These are phyloP conservation scores for Flueggea neowawraea DNA, from an alignment of 441 rosid species.

Conservation along the genomic window DNA sequence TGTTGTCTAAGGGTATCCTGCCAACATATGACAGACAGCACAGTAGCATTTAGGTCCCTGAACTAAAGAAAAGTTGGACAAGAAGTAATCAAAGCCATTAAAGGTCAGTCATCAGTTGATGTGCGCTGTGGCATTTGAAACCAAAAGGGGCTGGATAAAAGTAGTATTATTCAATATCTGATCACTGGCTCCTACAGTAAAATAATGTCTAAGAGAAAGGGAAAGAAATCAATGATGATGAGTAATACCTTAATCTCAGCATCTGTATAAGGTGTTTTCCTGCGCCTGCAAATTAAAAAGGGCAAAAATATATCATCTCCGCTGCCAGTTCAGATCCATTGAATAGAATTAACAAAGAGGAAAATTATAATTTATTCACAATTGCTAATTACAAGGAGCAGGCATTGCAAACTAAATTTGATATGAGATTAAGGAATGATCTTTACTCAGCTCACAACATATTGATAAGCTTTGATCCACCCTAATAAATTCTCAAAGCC, in stretches of 20 bases:
- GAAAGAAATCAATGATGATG: not conserved
- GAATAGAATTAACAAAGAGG: not conserved
- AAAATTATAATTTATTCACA: not conserved
- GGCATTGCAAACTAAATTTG: not conserved
- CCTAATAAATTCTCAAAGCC: too few species aligned
- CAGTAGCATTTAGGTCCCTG: too few species aligned
- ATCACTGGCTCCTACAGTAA: not conserved
- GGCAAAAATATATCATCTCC: not conserved
- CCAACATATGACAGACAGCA: too few species aligned
- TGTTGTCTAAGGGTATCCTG: too few species aligned
- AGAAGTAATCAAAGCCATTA: too few species aligned
- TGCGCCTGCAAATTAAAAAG: constrained; percentile 43
- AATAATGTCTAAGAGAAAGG: not conserved
- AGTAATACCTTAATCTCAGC: constrained; percentile 89
- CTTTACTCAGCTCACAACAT: not conserved
- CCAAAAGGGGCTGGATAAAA: not conserved
- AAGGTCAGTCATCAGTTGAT: too few species aligned
- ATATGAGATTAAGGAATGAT: not conserved
- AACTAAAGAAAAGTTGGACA: too few species aligned
- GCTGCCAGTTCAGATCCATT: not conserved
- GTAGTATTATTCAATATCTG: not conserved
- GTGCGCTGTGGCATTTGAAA: too few species aligned
- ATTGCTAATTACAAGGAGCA: not conserved
- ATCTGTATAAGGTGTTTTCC: constrained; percentile 75
- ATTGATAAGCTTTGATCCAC: not conserved